Evolutionary conservation across 2,329 filamentous ascomycete genomes (phyloP).

Genomic region (Paecilomyces fulvus): DNA sequence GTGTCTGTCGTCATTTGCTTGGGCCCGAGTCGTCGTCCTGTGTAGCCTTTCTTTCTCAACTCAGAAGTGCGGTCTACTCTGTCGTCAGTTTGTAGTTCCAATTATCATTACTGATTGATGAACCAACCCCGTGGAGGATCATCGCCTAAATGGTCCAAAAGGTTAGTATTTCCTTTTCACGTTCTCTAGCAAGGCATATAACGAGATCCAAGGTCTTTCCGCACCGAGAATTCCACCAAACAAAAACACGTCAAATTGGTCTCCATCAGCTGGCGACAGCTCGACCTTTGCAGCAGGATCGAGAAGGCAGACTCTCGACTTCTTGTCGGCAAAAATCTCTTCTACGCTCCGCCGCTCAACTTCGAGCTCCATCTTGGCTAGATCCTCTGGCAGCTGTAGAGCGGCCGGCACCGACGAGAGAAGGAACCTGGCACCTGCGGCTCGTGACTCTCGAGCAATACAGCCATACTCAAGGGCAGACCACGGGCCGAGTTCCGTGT

Average conservation of each 20-base stretch:
- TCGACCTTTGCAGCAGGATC: conserved; percentile 80
- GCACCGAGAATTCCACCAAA: conserved; percentile 93
- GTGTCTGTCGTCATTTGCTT: conserved; percentile 99
- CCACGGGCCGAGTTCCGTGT: conserved; percentile 89
- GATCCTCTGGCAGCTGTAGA: conserved; percentile 51
- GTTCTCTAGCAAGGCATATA: background rate
- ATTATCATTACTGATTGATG: conserved; percentile 1
- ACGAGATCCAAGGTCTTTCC: conserved; percentile 9
- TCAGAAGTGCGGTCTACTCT: conserved; percentile 82
- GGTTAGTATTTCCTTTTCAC: conserved; percentile 3
- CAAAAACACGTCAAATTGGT: conserved; percentile 78
- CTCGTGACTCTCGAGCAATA: conserved; percentile 73
- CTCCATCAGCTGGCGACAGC: conserved; percentile 71
- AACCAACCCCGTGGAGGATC: conserved; percentile 78
- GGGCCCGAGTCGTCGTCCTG: conserved; percentile 76
- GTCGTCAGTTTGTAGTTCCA: conserved; percentile 9
- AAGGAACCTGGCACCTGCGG: conserved; percentile 60
- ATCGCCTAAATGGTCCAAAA: conserved; percentile 56
- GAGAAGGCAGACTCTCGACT: conserved; percentile 74
- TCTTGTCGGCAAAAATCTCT: conserved; percentile 64
- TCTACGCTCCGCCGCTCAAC: conserved; percentile 74
- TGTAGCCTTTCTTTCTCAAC: conserved; percentile 84
- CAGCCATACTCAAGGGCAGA: conserved; percentile 85
- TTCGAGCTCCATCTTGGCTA: conserved; percentile 55
- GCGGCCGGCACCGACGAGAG: conserved; percentile 69